These are phyloP conservation scores for Coleophoma crateriformis DNA, from an alignment of 2,329 filamentous ascomycete species.

Conservation along the genomic window DNA sequence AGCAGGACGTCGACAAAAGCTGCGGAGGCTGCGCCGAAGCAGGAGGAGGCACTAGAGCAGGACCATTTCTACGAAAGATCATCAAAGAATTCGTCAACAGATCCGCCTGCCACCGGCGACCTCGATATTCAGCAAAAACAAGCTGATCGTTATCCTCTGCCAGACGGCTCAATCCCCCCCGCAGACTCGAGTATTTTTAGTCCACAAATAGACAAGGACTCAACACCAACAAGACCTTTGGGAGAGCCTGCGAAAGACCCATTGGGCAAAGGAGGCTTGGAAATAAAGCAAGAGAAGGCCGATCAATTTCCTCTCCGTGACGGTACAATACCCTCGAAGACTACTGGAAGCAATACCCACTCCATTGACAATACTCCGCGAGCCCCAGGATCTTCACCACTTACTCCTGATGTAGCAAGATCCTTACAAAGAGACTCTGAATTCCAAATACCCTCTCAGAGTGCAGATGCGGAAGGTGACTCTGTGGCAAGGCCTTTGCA, in stretches of 20 bases:
- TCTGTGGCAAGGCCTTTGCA: constrained; percentile 9
- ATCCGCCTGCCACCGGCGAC: constrained; percentile 30
- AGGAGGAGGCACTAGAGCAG: constrained; percentile 36
- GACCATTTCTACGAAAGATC: constrained; percentile 44
- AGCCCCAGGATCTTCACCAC: constrained; percentile 24
- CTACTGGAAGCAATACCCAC: constrained; percentile 13
- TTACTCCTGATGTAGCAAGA: constrained; percentile 35
- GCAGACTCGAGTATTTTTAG: constrained; percentile 17
- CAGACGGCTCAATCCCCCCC: constrained; percentile 44
- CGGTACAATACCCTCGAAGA: constrained; percentile 39
- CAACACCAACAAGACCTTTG: constrained; percentile 23
- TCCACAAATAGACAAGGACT: constrained; percentile 26
- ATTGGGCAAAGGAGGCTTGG: constrained; percentile 30
- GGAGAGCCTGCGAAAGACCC: constrained; percentile 30
- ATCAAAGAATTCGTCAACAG: constrained; percentile 30
- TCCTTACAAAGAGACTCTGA: constrained; percentile 42
- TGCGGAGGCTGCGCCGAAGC: constrained; percentile 8
- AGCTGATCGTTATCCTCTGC: constrained; percentile 35
- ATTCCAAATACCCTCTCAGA: constrained; percentile 43
- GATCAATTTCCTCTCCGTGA: constrained; percentile 38
- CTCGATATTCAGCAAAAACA: constrained; percentile 40
- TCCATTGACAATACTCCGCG: constrained; percentile 27
- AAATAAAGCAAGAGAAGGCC: constrained; percentile 39
- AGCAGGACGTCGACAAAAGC: constrained; percentile 24
- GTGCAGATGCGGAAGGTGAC: constrained; percentile 35